These are phyloP conservation scores for Lasiodiplodia citricola DNA, from an alignment of 2,329 filamentous ascomycete genomes.

Conservation along the genomic window DNA sequence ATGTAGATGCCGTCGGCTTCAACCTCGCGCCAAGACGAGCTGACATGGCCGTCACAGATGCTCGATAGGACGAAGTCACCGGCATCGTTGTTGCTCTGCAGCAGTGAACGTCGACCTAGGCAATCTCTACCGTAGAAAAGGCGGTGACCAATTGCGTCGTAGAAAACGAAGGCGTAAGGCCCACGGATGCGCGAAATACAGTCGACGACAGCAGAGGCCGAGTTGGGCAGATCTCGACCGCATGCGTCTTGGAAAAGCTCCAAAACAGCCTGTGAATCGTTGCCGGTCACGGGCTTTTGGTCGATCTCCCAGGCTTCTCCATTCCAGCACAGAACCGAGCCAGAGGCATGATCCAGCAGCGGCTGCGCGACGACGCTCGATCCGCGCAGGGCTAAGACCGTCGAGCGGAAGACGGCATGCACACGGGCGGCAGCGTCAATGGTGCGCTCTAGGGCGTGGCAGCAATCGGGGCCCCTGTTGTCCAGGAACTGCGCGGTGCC, in stretches of 20 bases:
- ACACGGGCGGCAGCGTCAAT: conserved; percentile 28
- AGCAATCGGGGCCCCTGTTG: conserved; percentile 42
- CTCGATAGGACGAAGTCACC: conserved; percentile 70
- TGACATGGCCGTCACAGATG: conserved; percentile 58
- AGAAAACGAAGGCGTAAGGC: conserved; percentile 89
- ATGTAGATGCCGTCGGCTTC: conserved; percentile 82
- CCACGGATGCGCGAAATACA: conserved; percentile 55
- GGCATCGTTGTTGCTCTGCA: conserved; percentile 59
- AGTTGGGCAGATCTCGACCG: neutral
- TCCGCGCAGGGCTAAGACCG: conserved; percentile 89
- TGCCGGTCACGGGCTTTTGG: conserved; percentile 65
- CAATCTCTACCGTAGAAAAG: conserved; percentile 87
- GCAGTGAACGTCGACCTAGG: conserved; percentile 82
- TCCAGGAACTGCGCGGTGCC: conserved; percentile 36
- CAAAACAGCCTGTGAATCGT: conserved; percentile 79
- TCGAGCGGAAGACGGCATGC: conserved; percentile 73
- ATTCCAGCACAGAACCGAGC: conserved; percentile 90
- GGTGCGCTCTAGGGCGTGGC: conserved; percentile 30
- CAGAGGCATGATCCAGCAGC: conserved; percentile 61
- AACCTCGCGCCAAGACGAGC: conserved; percentile 73
- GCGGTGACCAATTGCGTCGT: conserved; percentile 65
- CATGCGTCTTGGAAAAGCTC: conserved; percentile 55
- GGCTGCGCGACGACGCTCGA: conserved; percentile 74
- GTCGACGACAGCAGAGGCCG: conserved; percentile 29
- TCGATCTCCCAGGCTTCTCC: conserved; percentile 88